phyloP scores from a whole-genome alignment of 495 filamentous ascomycete species.

The Letharia lupina region DNA sequence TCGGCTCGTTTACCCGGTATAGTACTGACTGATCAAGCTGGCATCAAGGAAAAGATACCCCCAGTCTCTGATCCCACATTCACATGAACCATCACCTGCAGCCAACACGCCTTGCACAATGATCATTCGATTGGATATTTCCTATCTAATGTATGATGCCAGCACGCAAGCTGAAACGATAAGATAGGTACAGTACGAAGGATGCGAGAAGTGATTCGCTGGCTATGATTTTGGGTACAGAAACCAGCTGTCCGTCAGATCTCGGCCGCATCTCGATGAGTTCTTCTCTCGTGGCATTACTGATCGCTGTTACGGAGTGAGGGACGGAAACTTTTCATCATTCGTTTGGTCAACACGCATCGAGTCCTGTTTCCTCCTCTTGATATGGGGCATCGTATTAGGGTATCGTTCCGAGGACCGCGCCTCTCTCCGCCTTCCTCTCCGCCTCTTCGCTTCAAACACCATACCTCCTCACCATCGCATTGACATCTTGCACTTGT shows the following conservation, averaged over 20 bases:
- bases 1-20: too few relatives aligned
- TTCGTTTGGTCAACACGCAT: neutral
- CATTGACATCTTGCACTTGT: slow-evolving; percentile 56
- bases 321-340: too few relatives aligned
- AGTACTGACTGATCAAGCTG: too few relatives aligned
- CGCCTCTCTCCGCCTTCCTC: neutral
- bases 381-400: neutral
- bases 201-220: neutral
- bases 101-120: neutral
- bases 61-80: neutral
- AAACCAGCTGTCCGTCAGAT: neutral
- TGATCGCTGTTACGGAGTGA: neutral
- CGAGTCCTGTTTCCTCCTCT: neutral
- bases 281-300: neutral
- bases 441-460: slow-evolving; percentile 58
- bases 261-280: neutral
- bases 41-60: too few relatives aligned
- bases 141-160: neutral
- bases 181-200: neutral
- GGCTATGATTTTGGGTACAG: neutral
- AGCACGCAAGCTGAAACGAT: neutral
- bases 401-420: neutral
- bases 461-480: slow-evolving; percentile 70
- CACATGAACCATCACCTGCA: neutral
- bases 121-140: neutral